Conservation (phyloP, 2,329 filamentous ascomycete genomes). For the Magnaporthiopsis poae region DNA sequence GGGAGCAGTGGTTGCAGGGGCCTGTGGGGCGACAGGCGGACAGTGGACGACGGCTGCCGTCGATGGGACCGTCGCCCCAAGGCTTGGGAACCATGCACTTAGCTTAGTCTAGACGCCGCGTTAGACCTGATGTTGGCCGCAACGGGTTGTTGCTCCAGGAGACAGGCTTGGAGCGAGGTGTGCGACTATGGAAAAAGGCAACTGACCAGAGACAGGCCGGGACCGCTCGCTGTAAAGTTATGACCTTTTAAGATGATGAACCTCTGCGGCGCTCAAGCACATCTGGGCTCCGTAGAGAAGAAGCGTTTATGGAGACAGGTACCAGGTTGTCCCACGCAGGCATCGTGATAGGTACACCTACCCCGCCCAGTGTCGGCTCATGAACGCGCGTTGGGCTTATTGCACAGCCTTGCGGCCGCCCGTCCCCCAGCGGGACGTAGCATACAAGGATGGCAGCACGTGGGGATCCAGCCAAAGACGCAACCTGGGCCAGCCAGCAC, state of each 20-base stretch:
- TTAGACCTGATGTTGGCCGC: background rate
- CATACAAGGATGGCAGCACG: background rate
- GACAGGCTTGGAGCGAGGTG: background rate
- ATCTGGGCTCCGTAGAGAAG: background rate
- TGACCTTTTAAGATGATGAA: background rate
- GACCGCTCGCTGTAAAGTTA: background rate
- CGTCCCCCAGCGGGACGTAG: background rate
- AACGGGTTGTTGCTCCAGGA: background rate
- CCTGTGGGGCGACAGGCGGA: background rate
- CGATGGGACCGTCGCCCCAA: background rate
- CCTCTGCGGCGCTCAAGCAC: background rate
- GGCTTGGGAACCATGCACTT: background rate
- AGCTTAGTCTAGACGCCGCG: background rate
- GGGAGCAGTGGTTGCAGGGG: background rate
- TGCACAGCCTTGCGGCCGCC: background rate
- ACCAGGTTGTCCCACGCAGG: background rate
- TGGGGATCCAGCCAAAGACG: background rate
- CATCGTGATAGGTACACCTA: no score
- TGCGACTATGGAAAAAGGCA: background rate
- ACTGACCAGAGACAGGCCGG: background rate
- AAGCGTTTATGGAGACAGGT: background rate
- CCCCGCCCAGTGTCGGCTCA: background rate
- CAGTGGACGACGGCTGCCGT: background rate
- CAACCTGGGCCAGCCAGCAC: background rate
- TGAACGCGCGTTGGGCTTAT: background rate